A percentile compares a stretch with the other conserved stretches of the same genome.
Evolutionary conservation across 768 basidiomycete genomes (phyloP).

Genomic region (Amanita pseudoporphyria): DNA sequence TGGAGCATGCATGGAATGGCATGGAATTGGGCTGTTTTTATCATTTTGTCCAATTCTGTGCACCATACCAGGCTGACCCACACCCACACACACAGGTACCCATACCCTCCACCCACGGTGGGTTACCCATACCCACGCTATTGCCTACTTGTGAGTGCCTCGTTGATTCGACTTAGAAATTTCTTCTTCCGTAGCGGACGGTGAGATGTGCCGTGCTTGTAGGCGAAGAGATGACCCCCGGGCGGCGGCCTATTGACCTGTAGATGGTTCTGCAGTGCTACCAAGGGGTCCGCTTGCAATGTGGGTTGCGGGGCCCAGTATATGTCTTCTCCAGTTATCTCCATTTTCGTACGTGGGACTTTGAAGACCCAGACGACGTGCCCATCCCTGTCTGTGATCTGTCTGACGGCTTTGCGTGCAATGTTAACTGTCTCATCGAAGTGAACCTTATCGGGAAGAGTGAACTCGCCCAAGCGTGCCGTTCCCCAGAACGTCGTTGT

Average conservation of each 20-base stretch:
- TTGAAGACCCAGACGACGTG: constrained; percentile 17
- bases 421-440: constrained; percentile 23
- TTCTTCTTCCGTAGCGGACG: constrained; percentile 18
- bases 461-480: constrained; percentile 28
- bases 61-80: no score
- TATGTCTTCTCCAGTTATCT: constrained; percentile 20
- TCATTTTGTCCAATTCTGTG: no score
- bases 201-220: constrained; percentile 4
- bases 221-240: constrained; percentile 21
- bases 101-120: no score
- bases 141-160: no score
- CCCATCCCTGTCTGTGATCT: constrained; percentile 16
- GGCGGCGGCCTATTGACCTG: constrained; percentile 18
- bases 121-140: no score
- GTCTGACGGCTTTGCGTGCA: constrained; percentile 15
- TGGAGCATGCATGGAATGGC: no score
- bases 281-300: constrained; percentile 14
- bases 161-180: constrained; percentile 15
- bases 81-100: no score
- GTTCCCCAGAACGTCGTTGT: constrained; percentile 27
- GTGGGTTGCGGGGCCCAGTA: constrained; percentile 21
- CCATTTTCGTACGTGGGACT: constrained; percentile 20
- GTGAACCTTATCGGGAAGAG: constrained; percentile 17
- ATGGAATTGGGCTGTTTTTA: no score
- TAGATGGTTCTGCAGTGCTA: constrained; percentile 18